These are phyloP conservation scores for Stemphylium lycopersici DNA, from an alignment of 2,329 filamentous ascomycete species.

Conservation along the genomic window DNA sequence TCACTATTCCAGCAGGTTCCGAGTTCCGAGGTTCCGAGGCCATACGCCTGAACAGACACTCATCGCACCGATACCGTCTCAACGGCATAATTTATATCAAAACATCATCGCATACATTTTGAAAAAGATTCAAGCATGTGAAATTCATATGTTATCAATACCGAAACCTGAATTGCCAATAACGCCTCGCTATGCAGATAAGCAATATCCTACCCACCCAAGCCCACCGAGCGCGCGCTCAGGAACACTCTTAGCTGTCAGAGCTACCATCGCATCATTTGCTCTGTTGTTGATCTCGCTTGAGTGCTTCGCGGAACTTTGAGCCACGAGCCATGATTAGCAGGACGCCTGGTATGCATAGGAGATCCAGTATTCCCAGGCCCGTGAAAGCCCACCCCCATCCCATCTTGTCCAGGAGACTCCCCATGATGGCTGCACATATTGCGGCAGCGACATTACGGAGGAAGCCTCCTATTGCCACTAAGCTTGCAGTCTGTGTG, in stretches of 20 bases:
- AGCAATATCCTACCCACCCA: neutral
- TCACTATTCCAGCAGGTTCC: constrained; percentile 1
- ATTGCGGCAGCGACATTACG: constrained; percentile 51
- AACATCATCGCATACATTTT: neutral
- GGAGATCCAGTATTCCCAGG: constrained; percentile 42
- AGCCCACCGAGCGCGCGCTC: neutral
- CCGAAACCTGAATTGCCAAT: neutral
- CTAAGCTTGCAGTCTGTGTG: constrained; percentile 49
- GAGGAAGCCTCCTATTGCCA: constrained; percentile 51
- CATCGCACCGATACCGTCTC: neutral
- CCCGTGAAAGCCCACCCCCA: constrained; percentile 52
- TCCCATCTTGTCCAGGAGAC: constrained; percentile 45
- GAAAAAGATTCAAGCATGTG: neutral
- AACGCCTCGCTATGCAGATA: constrained; percentile 24
- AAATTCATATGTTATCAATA: neutral
- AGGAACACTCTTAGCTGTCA: neutral
- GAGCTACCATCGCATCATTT: constrained; percentile 1
- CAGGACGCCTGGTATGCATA: constrained; percentile 33
- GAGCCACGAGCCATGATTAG: constrained; percentile 29
- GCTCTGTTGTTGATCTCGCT: constrained; percentile 20
- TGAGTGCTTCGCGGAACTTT: constrained; percentile 30
- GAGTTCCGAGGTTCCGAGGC: constrained; percentile 6
- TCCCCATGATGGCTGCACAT: constrained; percentile 46
- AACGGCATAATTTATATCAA: too few relatives aligned
- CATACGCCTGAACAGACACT: neutral